A percentile compares a stretch with the other conserved stretches of the same genome.
phyloP scores from a whole-genome alignment of 1,284 basidiomycete genomes.

The Sutorius eximius region DNA sequence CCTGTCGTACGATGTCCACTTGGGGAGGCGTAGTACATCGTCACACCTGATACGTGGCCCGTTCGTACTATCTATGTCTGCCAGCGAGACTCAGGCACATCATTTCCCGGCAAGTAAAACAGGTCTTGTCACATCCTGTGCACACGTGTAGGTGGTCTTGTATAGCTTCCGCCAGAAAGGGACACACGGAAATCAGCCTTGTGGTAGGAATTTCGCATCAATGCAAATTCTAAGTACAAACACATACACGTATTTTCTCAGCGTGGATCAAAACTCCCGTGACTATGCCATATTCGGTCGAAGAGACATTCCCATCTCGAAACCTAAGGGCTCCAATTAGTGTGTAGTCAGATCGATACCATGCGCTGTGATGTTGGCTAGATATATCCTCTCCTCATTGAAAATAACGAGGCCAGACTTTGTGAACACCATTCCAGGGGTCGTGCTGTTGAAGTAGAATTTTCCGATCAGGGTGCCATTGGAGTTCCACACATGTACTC shows the following conservation, averaged over 20 bases:
- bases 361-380: slow-evolving; percentile 16
- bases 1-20: slow-evolving; percentile 9
- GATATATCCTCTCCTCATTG: slow-evolving; percentile 15
- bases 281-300: not conserved
- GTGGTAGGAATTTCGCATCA: not conserved
- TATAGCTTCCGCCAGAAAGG: not conserved
- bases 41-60: not conserved
- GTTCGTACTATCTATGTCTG: not conserved
- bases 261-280: not conserved
- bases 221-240: not conserved
- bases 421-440: slow-evolving; percentile 65
- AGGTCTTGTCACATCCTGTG: not conserved
- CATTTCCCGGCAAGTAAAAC: not conserved
- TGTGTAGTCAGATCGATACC: slow-evolving; percentile 18
- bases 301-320: not conserved
- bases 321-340: not conserved
- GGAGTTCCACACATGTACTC: slow-evolving; percentile 58
- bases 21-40: slow-evolving; percentile 20
- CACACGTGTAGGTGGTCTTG: slow-evolving; percentile 9
- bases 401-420: slow-evolving; percentile 25
- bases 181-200: not conserved
- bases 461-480: slow-evolving; percentile 70
- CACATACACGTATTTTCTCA: not conserved
- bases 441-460: slow-evolving; percentile 61
- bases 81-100: not conserved